Base-by-base conservation (phyloP, 2,329 filamentous ascomycete species). In the Claviceps humidiphila region DNA sequence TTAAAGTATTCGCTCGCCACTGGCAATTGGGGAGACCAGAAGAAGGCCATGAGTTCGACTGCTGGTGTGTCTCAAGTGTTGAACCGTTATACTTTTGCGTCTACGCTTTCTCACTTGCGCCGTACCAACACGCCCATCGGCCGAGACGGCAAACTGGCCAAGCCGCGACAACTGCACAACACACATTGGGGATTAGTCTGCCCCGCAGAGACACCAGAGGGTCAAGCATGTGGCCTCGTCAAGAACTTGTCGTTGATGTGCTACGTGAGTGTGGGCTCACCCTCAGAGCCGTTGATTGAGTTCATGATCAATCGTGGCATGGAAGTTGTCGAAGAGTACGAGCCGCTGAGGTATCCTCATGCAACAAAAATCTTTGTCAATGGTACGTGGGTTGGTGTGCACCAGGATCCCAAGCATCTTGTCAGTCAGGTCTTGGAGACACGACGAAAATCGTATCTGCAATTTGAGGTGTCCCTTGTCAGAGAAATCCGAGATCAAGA, bases 11-110 rank as follows among this genome's bases (percentile, higher is more conserved):
- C 93, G 50, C 76, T 98, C 56, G 91, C 93, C 26, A 98, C 93
- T 14, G 93, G 93, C 59, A 98, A 98, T 71, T 98, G 93, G 94
- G 94, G 93, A 64, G 93, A 98, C 59, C 93, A 98, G 74, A 98
- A 97, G 78, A 98, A 97, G 74, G 90, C 93, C 20, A 87, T 87
- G 61, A 91, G 85, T 60, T 88, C 90, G 1, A 97, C 94, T 58
- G 93, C 93, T 47, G 94, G 93, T 76, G 93, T 98, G 47, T 97
- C 91, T 47, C 93, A 98, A 71, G 94, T 98, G 71, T 72, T 98
- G 63, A 98, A 96, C 73, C 82, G 93, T 66, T 98, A 97, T 67
- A 97, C 94, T 0, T 98, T 96, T 64, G 84, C 93, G 16, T 98
- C 94, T 42, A 97, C 91, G 0, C 72, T 98, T 44, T 98, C 93